A percentile compares a stretch with the other conserved stretches of the same genome.
Conservation (phyloP, 768 basidiomycete genomes). For the Tephrocybe sp. region DNA sequence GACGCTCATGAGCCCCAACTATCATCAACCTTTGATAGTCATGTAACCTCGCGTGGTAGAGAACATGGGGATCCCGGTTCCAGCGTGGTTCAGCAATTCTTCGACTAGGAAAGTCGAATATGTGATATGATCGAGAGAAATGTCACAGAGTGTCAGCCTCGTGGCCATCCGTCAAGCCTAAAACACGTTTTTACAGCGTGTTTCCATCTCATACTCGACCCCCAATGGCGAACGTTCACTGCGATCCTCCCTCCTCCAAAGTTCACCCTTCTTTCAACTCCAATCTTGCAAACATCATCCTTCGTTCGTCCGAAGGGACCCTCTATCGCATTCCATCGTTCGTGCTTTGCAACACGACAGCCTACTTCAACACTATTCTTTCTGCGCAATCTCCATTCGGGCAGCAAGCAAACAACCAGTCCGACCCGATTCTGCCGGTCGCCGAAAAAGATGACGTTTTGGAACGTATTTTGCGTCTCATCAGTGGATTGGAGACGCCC, state of each 20-base stretch:
- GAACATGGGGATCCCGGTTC: too few species aligned
- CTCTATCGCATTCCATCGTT: slow-evolving; percentile 42
- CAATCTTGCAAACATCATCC: slow-evolving; percentile 37
- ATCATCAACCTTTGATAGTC: too few species aligned
- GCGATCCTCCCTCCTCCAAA: slow-evolving; percentile 10
- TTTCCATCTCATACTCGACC: slow-evolving; percentile 1
- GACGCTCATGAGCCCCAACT: too few species aligned
- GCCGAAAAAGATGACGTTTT: slow-evolving; percentile 36
- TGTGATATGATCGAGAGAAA: not conserved
- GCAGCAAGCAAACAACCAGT: not conserved
- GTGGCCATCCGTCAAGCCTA: not conserved
- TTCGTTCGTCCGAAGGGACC: slow-evolving; percentile 39
- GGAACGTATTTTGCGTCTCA: slow-evolving; percentile 37
- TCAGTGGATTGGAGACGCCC: slow-evolving; percentile 39
- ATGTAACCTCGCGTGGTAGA: too few species aligned
- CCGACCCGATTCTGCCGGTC: slow-evolving; percentile 21
- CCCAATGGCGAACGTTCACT: slow-evolving; percentile 20
- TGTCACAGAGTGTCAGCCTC: not conserved
- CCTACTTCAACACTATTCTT: slow-evolving; percentile 43
- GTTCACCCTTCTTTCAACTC: slow-evolving; percentile 37
- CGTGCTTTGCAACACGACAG: slow-evolving; percentile 33
- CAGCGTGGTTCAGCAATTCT: too few species aligned
- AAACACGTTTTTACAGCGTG: slow-evolving; percentile 8
- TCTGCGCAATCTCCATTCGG: slow-evolving; percentile 6
- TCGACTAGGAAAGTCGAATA: not conserved